Evolutionary conservation across 2,329 filamentous ascomycete genomes (phyloP), one percentile per base, ranked within the genome.

Genomic region (Fusarium stilboides): DNA sequence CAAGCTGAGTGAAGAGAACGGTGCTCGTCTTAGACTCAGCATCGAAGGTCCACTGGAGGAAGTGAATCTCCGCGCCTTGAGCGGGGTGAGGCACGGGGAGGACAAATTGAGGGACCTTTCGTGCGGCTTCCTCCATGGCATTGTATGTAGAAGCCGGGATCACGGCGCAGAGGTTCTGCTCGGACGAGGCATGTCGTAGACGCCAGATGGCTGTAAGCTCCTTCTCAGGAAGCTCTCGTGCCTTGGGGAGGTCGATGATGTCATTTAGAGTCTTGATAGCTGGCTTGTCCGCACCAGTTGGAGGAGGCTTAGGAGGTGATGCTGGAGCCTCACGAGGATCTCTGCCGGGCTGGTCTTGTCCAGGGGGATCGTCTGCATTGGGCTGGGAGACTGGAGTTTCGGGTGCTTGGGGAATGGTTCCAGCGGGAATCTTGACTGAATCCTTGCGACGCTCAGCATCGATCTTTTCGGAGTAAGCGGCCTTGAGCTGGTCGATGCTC

Each of bases 31-130:
- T 82, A 19, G 85, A 87, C 58, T 83, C 82, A 22, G 80, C 82
- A 63, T 97, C 94, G 80, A 97, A 98, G 0, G 92, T 92, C 94
- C 97, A 99, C 81, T 99, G 95, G 66, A 99, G 81, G 80, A 97
- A 97, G 81, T 99, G 96, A 45, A 99, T 94, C 80, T 98, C 96
- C 46, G 94, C 93, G 52, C 93, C 93, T 70, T 85, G 84, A 24
- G 80, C 82, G 46, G 82, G 81, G 80, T 87, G 92, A 70, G 92
- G 92, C 8, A 98, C 87, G 0, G 96, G 96, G 2, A 99, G 88
- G 57, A 99, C 91, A 82, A 99, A 99, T 73, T 94, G 91, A 15
- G 96, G 96, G 78, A 95, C 88, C 52, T 84, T 84, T 68, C 89
- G 89, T 15, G 94, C 96, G 4, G 89, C 89, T 1, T 82, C 78